These are phyloP conservation scores for Salvia splendens DNA, from an alignment of 257 asterid genomes.

Conservation along the genomic window DNA sequence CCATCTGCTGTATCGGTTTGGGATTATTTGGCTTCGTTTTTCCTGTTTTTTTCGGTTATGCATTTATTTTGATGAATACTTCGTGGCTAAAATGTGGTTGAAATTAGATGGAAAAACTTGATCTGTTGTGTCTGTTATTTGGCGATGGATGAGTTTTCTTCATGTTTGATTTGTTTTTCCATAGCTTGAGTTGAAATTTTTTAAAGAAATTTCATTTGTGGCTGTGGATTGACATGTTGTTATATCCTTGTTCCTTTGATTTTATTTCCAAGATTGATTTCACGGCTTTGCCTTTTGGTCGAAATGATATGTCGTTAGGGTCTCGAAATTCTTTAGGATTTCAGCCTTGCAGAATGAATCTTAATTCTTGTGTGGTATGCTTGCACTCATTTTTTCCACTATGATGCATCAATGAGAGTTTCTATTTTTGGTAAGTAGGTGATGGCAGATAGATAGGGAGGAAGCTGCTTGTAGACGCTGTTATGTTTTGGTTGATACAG, in stretches of 20 bases:
- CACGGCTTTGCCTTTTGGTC: conserved; percentile 5
- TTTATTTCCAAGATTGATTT: background rate
- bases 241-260: background rate
- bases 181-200: conserved; percentile 15
- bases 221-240: conserved; percentile 21
- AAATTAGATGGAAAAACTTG: conserved; percentile 12
- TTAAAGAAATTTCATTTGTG: background rate
- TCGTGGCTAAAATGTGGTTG: conserved; percentile 28
- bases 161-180: conserved; percentile 18
- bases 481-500: background rate
- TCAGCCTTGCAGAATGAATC: background rate
- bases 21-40: conserved; percentile 28
- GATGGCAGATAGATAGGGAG: background rate
- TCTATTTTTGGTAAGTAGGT: conserved; percentile 21
- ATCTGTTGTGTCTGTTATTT: conserved; percentile 9
- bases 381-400: background rate
- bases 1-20: conserved; percentile 23
- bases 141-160: background rate
- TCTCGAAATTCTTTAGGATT: background rate
- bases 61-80: conserved; percentile 29
- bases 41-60: conserved; percentile 24
- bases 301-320: conserved; percentile 2
- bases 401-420: conserved; percentile 19
- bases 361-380: background rate
- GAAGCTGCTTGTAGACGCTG: background rate